These are phyloP conservation scores for Candida alai DNA, from an alignment of 805 yeast species.

Conservation along the genomic window DNA sequence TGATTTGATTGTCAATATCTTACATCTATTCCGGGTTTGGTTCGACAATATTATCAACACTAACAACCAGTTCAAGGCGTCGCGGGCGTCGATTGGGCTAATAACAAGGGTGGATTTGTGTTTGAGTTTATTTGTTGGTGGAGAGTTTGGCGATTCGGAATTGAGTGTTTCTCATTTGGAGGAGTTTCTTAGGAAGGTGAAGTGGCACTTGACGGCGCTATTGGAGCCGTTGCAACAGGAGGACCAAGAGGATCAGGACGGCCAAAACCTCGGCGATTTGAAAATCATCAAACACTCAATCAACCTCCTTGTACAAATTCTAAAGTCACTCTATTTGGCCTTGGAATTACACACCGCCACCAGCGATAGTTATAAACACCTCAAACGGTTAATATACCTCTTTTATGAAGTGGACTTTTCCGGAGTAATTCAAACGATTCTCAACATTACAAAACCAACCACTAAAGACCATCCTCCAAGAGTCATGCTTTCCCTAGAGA, in stretches of 20 bases:
- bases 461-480: slow-evolving; percentile 14
- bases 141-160: background rate
- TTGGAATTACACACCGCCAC: slow-evolving; percentile 11
- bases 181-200: slow-evolving; percentile 14
- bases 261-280: slow-evolving; percentile 13
- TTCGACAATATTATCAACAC: slow-evolving; percentile 13
- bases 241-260: slow-evolving; percentile 3
- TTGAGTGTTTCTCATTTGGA: slow-evolving; percentile 3
- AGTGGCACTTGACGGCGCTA: slow-evolving; percentile 15
- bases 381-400: slow-evolving; percentile 20
- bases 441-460: slow-evolving; percentile 12
- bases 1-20: slow-evolving; percentile 21
- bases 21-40: slow-evolving; percentile 20
- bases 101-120: slow-evolving; percentile 1
- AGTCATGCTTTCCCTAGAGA: slow-evolving; percentile 24
- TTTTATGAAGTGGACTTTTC: slow-evolving; percentile 24
- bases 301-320: slow-evolving; percentile 21
- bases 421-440: slow-evolving; percentile 14
- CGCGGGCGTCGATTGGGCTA: background rate
- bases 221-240: slow-evolving; percentile 12
- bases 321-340: slow-evolving; percentile 18
- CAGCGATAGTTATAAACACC: slow-evolving; percentile 15
- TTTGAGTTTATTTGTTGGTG: slow-evolving; percentile 1
- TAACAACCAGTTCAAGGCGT: slow-evolving; percentile 1
- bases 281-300: slow-evolving; percentile 23